Evolutionary conservation across 2,329 filamentous ascomycete species (phyloP).

Genomic region (Pseudocercospora eumusae): DNA sequence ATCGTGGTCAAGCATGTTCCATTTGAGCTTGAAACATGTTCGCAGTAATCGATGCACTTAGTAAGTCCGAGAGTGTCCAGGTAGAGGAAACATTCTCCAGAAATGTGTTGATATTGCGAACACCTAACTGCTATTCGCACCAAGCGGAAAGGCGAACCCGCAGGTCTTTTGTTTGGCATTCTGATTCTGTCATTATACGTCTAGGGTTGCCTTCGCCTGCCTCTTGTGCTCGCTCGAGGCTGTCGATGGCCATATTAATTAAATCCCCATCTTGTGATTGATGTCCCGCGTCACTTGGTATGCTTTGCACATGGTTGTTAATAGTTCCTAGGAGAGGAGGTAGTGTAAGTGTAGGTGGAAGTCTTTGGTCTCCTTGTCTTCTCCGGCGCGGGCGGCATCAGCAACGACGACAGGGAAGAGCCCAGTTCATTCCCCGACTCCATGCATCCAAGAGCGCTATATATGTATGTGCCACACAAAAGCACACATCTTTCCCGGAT

Average conservation of each 20-base stretch:
- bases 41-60: neutral
- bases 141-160: constrained; percentile 7
- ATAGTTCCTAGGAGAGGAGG: too few relatives aligned
- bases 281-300: neutral
- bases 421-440: too few relatives aligned
- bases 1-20: neutral
- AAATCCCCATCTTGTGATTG: neutral
- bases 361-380: neutral
- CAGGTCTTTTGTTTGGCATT: constrained; percentile 7
- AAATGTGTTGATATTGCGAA: constrained; percentile 9
- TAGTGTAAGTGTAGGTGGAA: constrained; percentile 13
- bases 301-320: too few relatives aligned
- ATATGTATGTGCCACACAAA: too few relatives aligned
- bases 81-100: constrained; percentile 3
- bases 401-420: neutral
- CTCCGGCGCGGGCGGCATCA: neutral
- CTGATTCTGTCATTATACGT: constrained; percentile 10
- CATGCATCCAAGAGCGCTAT: too few relatives aligned
- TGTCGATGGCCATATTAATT: constrained; percentile 4
- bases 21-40: neutral
- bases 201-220: constrained; percentile 3
- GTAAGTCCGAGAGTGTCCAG: neutral
- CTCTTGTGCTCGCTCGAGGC: constrained; percentile 12
- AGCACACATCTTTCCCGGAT: too few relatives aligned
- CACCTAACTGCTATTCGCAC: constrained; percentile 11